Evolutionary conservation across 129 eudicot species (phyloP).

Genomic region (Lactuca saligna): DNA sequence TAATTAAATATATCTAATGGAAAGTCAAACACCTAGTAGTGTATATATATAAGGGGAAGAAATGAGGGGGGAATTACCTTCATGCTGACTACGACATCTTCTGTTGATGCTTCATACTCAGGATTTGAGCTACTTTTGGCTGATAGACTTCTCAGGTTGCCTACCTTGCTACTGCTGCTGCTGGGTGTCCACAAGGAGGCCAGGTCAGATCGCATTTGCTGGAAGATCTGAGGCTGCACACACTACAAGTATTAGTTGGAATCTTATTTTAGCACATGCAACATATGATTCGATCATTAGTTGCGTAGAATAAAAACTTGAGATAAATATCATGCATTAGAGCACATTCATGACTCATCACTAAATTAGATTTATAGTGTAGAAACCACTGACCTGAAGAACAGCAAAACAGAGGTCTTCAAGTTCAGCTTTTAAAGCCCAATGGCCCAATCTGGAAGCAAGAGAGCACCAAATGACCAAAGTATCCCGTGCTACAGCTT

Average conservation of each 20-base stretch:
- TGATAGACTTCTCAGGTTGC: conserved; percentile 56
- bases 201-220: conserved; percentile 79
- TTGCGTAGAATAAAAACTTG: too few relatives aligned
- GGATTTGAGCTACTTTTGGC: conserved; percentile 39
- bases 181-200: conserved; percentile 86
- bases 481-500: conserved; percentile 96
- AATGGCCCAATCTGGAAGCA: conserved; percentile 91
- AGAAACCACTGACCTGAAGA: conserved; percentile 58
- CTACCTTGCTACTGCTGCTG: conserved; percentile 31
- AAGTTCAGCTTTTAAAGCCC: conserved; percentile 97
- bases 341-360: not conserved
- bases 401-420: conserved; percentile 98
- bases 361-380: conserved; percentile 7
- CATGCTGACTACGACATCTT: conserved; percentile 59
- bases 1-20: not conserved
- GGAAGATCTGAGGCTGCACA: conserved; percentile 83
- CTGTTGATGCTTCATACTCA: conserved; percentile 34
- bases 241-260: conserved; percentile 1
- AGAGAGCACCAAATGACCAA: conserved; percentile 96
- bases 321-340: too few relatives aligned
- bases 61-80: conserved; percentile 39
- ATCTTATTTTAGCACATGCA: conserved; percentile 10
- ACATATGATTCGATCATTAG: not conserved
- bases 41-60: not conserved
- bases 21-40: too few relatives aligned